A percentile compares a stretch with the other conserved stretches of the same genome.
phyloP scores from a whole-genome alignment of 257 asterid species.

The Penstemon newberryi region DNA sequence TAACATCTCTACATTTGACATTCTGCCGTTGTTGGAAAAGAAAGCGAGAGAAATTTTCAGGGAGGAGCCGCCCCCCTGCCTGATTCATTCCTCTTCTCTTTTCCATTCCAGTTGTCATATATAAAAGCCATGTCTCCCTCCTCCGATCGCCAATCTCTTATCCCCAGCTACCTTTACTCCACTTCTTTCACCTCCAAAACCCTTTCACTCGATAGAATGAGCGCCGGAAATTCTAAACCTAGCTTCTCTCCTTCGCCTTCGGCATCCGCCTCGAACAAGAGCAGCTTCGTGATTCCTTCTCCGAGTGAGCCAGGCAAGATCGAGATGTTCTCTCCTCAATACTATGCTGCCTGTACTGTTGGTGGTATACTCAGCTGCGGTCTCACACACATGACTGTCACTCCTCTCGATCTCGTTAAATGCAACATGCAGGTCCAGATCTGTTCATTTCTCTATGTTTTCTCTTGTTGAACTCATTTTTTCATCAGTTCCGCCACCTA shows the following conservation, averaged over 20 bases:
- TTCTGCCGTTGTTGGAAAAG: slow-evolving; percentile 11
- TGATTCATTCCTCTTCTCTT: slow-evolving; percentile 6
- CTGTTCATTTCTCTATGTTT: slow-evolving; percentile 21
- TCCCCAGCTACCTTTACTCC: slow-evolving; percentile 66
- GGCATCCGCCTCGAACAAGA: slow-evolving; percentile 26
- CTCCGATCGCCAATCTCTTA: slow-evolving; percentile 71
- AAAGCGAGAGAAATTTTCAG: background rate
- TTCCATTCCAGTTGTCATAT: background rate
- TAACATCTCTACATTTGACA: slow-evolving; percentile 24
- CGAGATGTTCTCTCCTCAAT: slow-evolving; percentile 79
- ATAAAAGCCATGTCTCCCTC: slow-evolving; percentile 23
- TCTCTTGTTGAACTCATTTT: background rate
- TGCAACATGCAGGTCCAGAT: slow-evolving; percentile 95
- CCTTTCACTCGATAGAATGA: slow-evolving; percentile 4
- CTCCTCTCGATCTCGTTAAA: slow-evolving; percentile 96
- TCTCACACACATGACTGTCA: slow-evolving; percentile 89
- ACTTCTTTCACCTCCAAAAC: slow-evolving; percentile 47
- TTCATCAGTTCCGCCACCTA: background rate
- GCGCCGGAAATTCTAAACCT: slow-evolving; percentile 29
- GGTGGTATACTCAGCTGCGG: slow-evolving; percentile 97
- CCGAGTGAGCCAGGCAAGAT: slow-evolving; percentile 77
- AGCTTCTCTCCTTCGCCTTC: slow-evolving; percentile 25
- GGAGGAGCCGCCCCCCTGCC: slow-evolving; percentile 32
- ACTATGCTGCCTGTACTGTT: slow-evolving; percentile 76
- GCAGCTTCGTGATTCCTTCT: slow-evolving; percentile 57